Conservation (phyloP, 495 filamentous ascomycete genomes). For the Clavariopsis aquatica region DNA sequence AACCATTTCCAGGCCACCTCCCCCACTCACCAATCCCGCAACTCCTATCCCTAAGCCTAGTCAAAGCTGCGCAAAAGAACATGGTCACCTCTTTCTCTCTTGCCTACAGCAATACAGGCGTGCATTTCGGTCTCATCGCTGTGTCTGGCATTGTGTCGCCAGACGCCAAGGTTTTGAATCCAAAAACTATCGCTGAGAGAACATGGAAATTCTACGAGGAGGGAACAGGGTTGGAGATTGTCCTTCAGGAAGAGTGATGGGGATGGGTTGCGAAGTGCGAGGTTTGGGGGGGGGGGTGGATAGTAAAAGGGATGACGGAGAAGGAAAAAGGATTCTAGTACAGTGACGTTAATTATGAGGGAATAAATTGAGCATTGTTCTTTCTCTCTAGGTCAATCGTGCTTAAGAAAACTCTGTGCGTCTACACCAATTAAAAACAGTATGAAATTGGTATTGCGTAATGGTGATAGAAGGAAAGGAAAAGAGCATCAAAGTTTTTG, state of each 20-base stretch:
- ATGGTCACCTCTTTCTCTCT: conserved; percentile 43
- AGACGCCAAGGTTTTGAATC: conserved; percentile 43
- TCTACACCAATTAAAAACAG: too few relatives aligned
- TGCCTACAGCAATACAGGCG: conserved; percentile 39
- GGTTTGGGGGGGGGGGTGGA: neutral
- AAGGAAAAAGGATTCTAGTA: too few relatives aligned
- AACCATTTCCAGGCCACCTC: conserved; percentile 32
- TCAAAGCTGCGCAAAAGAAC: conserved; percentile 50
- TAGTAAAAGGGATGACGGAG: neutral
- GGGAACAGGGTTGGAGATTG: conserved; percentile 18
- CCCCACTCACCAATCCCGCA: conserved; percentile 43
- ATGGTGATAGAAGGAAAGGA: too few relatives aligned
- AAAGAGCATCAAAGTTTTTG: too few relatives aligned
- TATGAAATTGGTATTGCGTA: too few relatives aligned
- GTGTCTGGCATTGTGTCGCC: conserved; percentile 44
- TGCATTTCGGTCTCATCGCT: conserved; percentile 47
- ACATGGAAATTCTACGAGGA: conserved; percentile 46
- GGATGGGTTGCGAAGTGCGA: too few relatives aligned
- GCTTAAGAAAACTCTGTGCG: too few relatives aligned
- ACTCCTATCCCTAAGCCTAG: conserved; percentile 48
- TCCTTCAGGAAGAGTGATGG: conserved; percentile 24
- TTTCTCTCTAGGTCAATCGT: too few relatives aligned
- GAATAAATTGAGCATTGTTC: too few relatives aligned
- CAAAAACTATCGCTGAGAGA: conserved; percentile 45
- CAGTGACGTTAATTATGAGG: too few relatives aligned